Evolutionary conservation across 1,284 basidiomycete genomes (phyloP).

Genomic region (Ceratobasidium sp.): DNA sequence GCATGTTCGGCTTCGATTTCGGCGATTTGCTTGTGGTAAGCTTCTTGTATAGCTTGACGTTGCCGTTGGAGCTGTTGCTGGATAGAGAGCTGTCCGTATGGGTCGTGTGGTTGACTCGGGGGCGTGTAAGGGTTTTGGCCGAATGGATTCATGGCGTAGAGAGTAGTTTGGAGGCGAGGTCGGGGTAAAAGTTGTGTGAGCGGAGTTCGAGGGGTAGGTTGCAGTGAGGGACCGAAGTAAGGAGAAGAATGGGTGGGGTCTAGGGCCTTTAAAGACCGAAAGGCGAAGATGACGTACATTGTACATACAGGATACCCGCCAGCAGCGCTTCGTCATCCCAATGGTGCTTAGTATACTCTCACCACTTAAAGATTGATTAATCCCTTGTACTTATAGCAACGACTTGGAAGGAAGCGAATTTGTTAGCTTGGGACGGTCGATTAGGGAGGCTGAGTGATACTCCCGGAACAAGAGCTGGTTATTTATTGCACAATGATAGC

Average conservation of each 20-base stretch:
- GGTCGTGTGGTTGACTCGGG: slow-evolving; percentile 14
- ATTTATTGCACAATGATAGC: too few relatives aligned
- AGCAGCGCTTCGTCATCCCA: too few relatives aligned
- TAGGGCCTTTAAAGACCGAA: not conserved
- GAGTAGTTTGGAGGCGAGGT: not conserved
- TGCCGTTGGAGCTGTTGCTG: slow-evolving; percentile 36
- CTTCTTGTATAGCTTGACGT: slow-evolving; percentile 28
- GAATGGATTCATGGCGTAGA: slow-evolving; percentile 30
- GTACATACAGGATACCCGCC: not conserved
- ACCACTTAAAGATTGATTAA: too few relatives aligned
- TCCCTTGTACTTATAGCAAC: too few relatives aligned
- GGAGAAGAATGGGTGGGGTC: not conserved
- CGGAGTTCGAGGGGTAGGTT: not conserved
- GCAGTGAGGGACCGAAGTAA: not conserved
- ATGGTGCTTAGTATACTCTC: too few relatives aligned
- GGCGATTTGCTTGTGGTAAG: slow-evolving; percentile 21
- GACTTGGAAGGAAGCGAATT: too few relatives aligned
- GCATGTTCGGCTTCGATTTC: slow-evolving; percentile 38
- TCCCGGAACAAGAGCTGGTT: too few relatives aligned
- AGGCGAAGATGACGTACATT: not conserved
- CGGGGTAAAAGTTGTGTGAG: not conserved
- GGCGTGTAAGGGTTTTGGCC: slow-evolving; percentile 18
- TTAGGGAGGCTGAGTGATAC: too few relatives aligned
- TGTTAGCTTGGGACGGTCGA: too few relatives aligned
- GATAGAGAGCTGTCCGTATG: slow-evolving; percentile 10